Evolutionary conservation across 2,329 filamentous ascomycete genomes (phyloP).

Genomic region (Aureobasidium sp.): DNA sequence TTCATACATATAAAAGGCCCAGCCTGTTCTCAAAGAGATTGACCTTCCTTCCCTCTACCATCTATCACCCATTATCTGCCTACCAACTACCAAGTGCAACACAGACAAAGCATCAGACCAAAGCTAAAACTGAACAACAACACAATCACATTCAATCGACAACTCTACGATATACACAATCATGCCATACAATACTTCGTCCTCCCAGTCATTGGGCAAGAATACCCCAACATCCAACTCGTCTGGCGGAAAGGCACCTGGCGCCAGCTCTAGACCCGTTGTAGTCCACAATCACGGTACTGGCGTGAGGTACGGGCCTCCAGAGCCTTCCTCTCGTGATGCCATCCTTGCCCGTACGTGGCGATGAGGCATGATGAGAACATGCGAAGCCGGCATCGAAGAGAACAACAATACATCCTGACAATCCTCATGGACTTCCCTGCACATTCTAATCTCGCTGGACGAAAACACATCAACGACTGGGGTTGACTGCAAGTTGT

Average conservation of each 20-base stretch:
- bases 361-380: neutral
- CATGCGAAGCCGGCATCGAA: neutral
- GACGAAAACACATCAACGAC: neutral
- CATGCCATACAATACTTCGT: neutral
- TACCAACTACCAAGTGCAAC: neutral
- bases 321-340: neutral
- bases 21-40: neutral
- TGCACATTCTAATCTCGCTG: neutral
- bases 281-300: neutral
- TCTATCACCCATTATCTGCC: neutral
- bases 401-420: neutral
- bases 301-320: neutral
- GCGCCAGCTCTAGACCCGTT: neutral
- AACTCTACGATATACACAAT: neutral
- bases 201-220: neutral
- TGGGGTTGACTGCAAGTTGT: neutral
- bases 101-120: neutral
- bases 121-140: neutral
- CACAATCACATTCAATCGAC: neutral
- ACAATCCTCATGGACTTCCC: no score
- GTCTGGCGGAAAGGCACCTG: neutral
- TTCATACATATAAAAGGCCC: neutral
- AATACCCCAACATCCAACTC: neutral
- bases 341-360: neutral
- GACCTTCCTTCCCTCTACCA: neutral